Evolutionary conservation across 1,284 basidiomycete genomes (phyloP).

Genomic region (Cryptococcus jaspeensis): DNA sequence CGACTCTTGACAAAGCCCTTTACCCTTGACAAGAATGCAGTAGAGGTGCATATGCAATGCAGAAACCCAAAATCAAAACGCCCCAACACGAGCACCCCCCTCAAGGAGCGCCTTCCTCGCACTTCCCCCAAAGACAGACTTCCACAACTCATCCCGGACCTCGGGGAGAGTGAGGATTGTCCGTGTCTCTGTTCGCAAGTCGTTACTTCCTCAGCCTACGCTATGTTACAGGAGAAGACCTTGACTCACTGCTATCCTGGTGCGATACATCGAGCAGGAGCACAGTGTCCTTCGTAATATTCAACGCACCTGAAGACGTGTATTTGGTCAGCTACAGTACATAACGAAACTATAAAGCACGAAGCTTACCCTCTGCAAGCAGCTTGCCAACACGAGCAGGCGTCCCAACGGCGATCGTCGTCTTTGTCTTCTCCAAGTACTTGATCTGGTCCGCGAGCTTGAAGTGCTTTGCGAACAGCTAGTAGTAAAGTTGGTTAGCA

Average conservation of each 20-base stretch:
- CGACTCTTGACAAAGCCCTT: neutral
- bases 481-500: neutral
- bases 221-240: no score
- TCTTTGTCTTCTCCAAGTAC: slow-evolving; percentile 46
- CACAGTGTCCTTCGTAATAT: slow-evolving; percentile 39
- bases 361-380: slow-evolving; percentile 35
- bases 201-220: no score
- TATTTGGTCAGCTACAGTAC: slow-evolving; percentile 5
- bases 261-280: slow-evolving; percentile 48
- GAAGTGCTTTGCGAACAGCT: slow-evolving; percentile 54
- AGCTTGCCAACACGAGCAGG: slow-evolving; percentile 51
- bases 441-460: slow-evolving; percentile 51
- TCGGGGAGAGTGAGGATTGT: slow-evolving; percentile 49
- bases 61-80: slow-evolving; percentile 26
- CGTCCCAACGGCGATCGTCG: slow-evolving; percentile 51
- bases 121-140: slow-evolving; percentile 40
- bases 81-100: slow-evolving; percentile 39
- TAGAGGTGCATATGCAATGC: no score
- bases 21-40: neutral
- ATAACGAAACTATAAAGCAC: neutral
- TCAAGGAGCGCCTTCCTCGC: slow-evolving; percentile 34
- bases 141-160: slow-evolving; percentile 50
- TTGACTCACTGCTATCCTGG: slow-evolving; percentile 42
- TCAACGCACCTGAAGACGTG: slow-evolving; percentile 36
- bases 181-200: slow-evolving; percentile 40